Base-by-base conservation (phyloP, 176 grass and related monocot genomes). In the Bolboschoenus planiculmis region DNA sequence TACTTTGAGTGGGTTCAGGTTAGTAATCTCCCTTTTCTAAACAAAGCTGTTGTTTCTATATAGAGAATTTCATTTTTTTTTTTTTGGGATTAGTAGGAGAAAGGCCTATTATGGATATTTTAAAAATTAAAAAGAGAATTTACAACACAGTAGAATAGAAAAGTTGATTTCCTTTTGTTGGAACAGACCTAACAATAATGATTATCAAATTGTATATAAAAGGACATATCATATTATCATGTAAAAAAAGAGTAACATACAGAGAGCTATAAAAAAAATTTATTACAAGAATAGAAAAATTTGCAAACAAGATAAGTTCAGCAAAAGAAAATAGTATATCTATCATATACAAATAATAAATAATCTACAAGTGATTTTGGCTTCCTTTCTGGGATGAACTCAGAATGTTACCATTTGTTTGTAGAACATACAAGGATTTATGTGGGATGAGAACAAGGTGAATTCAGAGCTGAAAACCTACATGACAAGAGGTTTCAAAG, bases 1-100 rank as follows among this genome's bases (percentile, higher is more conserved):
- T 90, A 90, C 46, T 90, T 90, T 47, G 88, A 90, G 75, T 90
- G 88, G 88, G 85, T 90, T 80, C 88, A 90, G 84, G 88, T 90
- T 55, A 79, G 81, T 79, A 66, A 16, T 44, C 43, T 63, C 18
- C 23, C 48, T 10, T 81, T 23, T 55, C 26, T 15, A 30, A 18
- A 56, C 9, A 55, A 78, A 15, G 1, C 1, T 34, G 50, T 57
- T 37, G 30, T 10, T 80, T 80, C 56, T 59, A 23, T 39, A 66
- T 20, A 9, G 37, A 71, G 18, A 40, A 3, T 42, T 21, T 20
- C 20, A n/a, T n/a, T n/a, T n/a, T n/a, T n/a, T 27, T 62, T 40
- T 53, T 51, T 50, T 13, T 6, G 4, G n/a, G 11, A 27, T 29
- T 74, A 27, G 0, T 15, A 18, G 13, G 4, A 3, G 23, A 76